Base-by-base conservation (phyloP, 805 yeast species). In the Lipomyces sp. region DNA sequence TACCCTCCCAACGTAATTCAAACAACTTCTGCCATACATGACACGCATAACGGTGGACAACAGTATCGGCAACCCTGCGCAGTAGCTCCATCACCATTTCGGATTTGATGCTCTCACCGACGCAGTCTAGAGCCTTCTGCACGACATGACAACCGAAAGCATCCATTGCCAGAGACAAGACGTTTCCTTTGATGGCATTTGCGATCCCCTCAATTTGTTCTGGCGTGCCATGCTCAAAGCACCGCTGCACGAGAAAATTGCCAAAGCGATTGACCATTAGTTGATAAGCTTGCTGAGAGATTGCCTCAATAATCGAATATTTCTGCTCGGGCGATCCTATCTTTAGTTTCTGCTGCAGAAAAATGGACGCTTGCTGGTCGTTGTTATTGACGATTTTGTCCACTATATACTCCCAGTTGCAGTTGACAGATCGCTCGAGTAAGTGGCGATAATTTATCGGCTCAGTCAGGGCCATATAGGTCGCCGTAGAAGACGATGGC, bases 1-100 rank as follows among this genome's bases (percentile, higher is more conserved):
- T n/a, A 53, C 69, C 58, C 45, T 72, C 70, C 77, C 79, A 76
- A 8, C 78, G 72, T 18, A 77, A 73, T 66, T 79, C 81, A 63
- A 80, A 73, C 53, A 80, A 71, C 71, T 80, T 79, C 63, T 80
- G 83, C 83, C 83, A 80, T 2, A 80, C 83, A 59, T 80, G 83
- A 55, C 80, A 78, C 7, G 82, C 82, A 58, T 76, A 78, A n/a
- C 77, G 69, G 58, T 81, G 79, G 35, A 72, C 72, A 59, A 80
- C 73, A 2, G 81, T 77, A 11, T 66, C 75, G 2, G 69, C 63
- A 7, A 77, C 74, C 7, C 73, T 69, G 33, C 69, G 70, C 13
- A 78, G 73, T 67, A 80, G 72, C 59, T 80, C 83, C n/a, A 77
- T 75, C n/a, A 79, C 75, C 57, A 80, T 73, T 15, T 64, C 65